Base-by-base conservation (phyloP, 1,284 basidiomycete genomes). In the Puccinia brachypodii region DNA sequence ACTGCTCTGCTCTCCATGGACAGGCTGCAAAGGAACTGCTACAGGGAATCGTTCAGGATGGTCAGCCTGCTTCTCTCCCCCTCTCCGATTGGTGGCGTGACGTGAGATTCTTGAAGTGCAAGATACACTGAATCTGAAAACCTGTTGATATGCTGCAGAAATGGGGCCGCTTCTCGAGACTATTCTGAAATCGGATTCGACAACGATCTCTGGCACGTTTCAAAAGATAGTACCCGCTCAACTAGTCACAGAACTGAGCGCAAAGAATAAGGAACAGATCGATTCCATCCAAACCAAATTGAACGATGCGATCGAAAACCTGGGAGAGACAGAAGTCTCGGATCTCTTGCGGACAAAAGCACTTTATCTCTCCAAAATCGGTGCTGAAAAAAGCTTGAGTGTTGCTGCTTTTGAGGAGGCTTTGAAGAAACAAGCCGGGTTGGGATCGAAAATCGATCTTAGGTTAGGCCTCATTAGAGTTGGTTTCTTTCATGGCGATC, bases 361-460 rank as follows among this genome's bases (percentile, higher is more conserved):
- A 2, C 81, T 83, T 40, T 87, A 87, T 81, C 84, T 85, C 42
- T 85, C 86, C 16, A 84, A 83, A 76, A 87, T 87, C 64, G 86
- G 86, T n/a, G 85, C 38, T 40, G 28, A n/a, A 33, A 82, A 91
- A 93, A 93, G 94, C 56, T 88, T 88, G 44, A 91, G 94, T 0
- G 86, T 96, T 11, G 90, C 90, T 62, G 95, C 96, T 0, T 92
- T 96, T 85, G 91, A 93, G 82, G 89, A 92, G 0, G 96, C 96
- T 0, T 88, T 97, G 14, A 92, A 94, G 87, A 98, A 98, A 88
- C 96, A 94, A 0, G 92, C 95, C 0, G 96, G 96, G 0, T 89
- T 98, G 0, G 96, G 97, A 13, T 93, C 94, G 3, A 90, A 94
- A 84, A 97, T 99, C 86, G 96, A 99, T 87, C 92, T 98, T 74